phyloP scores from a whole-genome alignment of 2,329 filamentous ascomycete genomes.

The Paracoccidioides lutzii region DNA sequence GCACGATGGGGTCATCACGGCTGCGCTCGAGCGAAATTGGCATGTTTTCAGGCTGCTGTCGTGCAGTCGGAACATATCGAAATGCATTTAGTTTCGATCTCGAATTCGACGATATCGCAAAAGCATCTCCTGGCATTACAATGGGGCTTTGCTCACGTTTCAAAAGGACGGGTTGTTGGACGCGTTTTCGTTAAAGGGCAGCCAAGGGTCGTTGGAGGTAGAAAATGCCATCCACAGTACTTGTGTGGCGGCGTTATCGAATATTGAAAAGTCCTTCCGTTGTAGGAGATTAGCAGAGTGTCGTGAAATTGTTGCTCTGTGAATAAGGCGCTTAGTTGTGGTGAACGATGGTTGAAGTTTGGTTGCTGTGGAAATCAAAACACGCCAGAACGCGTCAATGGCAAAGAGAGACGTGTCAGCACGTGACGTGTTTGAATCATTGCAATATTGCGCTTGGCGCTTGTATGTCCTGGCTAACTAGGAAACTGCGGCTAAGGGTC shows the following conservation, averaged over 20 bases:
- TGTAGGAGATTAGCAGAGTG: not conserved
- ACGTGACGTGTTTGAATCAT: not conserved
- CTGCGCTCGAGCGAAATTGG: not conserved
- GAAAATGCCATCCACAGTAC: not conserved
- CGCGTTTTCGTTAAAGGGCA: not conserved
- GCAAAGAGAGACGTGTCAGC: not conserved
- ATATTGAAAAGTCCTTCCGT: not conserved
- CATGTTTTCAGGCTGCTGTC: not conserved
- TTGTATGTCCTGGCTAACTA: not conserved
- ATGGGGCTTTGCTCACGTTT: constrained; percentile 1
- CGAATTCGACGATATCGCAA: constrained; percentile 17
- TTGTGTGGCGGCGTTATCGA: not conserved
- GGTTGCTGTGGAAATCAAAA: not conserved
- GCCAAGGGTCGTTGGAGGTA: not conserved
- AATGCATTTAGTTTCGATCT: constrained; percentile 29
- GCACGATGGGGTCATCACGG: not conserved
- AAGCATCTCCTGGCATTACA: constrained; percentile 9
- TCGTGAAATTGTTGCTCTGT: not conserved
- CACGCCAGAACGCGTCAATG: not conserved
- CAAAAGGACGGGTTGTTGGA: not conserved
- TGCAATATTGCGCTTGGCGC: too few relatives aligned
- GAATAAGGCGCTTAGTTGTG: not conserved
- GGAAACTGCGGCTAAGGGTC: too few relatives aligned
- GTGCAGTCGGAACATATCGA: constrained; percentile 5
- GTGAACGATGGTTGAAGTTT: not conserved